phyloP scores from a whole-genome alignment of 2,329 filamentous ascomycete species.

The Parastagonospora avenae region DNA sequence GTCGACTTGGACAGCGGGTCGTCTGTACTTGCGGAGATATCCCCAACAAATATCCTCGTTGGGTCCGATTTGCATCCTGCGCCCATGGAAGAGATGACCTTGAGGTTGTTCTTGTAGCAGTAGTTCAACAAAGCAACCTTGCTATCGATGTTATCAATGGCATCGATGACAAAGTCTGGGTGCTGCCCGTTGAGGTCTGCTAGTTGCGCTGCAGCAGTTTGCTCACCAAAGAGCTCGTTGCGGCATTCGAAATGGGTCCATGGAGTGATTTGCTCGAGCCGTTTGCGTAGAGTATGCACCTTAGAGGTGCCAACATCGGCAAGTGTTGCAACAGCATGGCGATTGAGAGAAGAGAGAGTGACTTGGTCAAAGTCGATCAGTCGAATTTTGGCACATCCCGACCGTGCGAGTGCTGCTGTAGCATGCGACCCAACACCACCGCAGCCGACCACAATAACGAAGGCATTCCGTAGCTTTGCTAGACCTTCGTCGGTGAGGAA shows the following conservation, averaged over 20 bases:
- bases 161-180: conserved; percentile 92
- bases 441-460: conserved; percentile 88
- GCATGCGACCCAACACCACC: conserved; percentile 96
- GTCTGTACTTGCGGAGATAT: conserved; percentile 86
- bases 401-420: conserved; percentile 81
- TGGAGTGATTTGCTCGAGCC: conserved; percentile 84
- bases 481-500: conserved; percentile 87
- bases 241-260: conserved; percentile 90
- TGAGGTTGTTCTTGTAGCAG: conserved; percentile 76
- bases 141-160: conserved; percentile 97
- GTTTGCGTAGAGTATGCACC: conserved; percentile 79
- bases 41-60: conserved; percentile 85
- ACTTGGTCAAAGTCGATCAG: conserved; percentile 98
- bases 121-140: conserved; percentile 91
- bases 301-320: conserved; percentile 93
- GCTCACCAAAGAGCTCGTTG: conserved; percentile 79
- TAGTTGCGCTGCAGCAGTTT: conserved; percentile 69
- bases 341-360: conserved; percentile 88
- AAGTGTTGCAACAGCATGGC: conserved; percentile 93
- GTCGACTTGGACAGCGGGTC: conserved; percentile 88
- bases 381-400: conserved; percentile 84
- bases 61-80: conserved; percentile 90
- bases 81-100: conserved; percentile 93
- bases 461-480: conserved; percentile 76
- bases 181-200: conserved; percentile 68